These are phyloP conservation scores for Fusarium oxysporum DNA, from an alignment of 2,329 filamentous ascomycete species.

Conservation along the genomic window DNA sequence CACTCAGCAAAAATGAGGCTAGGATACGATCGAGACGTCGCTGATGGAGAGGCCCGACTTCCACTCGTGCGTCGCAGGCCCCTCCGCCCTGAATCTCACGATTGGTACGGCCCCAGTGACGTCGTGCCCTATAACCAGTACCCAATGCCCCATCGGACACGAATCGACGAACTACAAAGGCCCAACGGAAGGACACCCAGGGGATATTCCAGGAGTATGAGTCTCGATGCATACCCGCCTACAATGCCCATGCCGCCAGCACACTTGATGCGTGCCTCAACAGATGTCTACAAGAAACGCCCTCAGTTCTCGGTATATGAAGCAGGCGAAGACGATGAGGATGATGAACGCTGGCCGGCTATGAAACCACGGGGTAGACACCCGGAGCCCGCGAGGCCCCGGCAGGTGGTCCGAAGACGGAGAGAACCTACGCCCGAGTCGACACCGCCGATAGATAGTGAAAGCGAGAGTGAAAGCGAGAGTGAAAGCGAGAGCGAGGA, in stretches of 20 bases:
- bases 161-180: conserved; percentile 49
- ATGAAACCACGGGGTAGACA: conserved; percentile 38
- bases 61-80: conserved; percentile 46
- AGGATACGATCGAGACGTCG: conserved; percentile 48
- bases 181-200: conserved; percentile 46
- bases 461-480: conserved; percentile 15
- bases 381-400: conserved; percentile 33
- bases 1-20: conserved; percentile 48
- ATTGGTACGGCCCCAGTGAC: conserved; percentile 45
- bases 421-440: conserved; percentile 38
- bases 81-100: conserved; percentile 39
- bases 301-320: conserved; percentile 44
- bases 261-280: conserved; percentile 45
- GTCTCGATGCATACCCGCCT: conserved; percentile 45
- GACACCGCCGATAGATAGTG: conserved; percentile 30
- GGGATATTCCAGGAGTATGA: conserved; percentile 45
- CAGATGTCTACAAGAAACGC: conserved; percentile 48
- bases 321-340: conserved; percentile 43
- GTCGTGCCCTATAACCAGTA: conserved; percentile 42
- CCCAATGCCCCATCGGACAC: conserved; percentile 46
- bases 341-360: conserved; percentile 26
- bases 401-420: conserved; percentile 26
- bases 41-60: conserved; percentile 43
- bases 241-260: conserved; percentile 46
- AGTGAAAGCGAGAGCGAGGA: conserved; percentile 31